Evolutionary conservation across 164 flowering plant species (phyloP), one percentile per base, ranked within the genome.

Genomic region (Brasenia schreberi): DNA sequence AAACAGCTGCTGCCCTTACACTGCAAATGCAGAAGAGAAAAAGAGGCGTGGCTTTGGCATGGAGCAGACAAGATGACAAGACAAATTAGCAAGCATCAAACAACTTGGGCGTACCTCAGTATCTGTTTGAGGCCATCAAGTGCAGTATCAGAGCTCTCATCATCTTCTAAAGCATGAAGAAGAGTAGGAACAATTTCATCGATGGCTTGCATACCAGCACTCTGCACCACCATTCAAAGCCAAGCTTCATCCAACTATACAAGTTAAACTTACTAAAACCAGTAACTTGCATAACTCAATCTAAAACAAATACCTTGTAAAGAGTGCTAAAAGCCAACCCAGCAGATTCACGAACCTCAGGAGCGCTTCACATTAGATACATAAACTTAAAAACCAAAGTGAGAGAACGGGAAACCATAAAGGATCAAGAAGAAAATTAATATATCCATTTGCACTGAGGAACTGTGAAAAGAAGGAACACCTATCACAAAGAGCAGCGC

Each of bases 401-500:
- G 53, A 45, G 53, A 45, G 12, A 12, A 12, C 6, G 12, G 5
- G 53, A 45, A 45, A 45, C 12, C 11, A 45, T 12, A 45, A 45
- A 45, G 12, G 53, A 7, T 7, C 53, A 45, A 45, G 53, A 45
- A 45, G 27, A 0, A 23, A 23, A 23, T 23, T 18, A 27, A 1
- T 6, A 23, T 23, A 23, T 23, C 27, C 0, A 10, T 56, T 14
- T 5, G 66, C 14, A 5, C 45, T 16, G 68, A 62, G 42, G 7
- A 64, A 18, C 9, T 60, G 10, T 60, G 7, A 56, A 64, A 3
- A 43, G 60, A 61, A 27, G 42, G 72, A 72, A 69, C 59, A 92
- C 99, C 97, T 89, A 75, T 95, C 99, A 82, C 97, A 95, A 65
- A 95, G 96, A 14, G 99, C 99, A n/a, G 85, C 85, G 64, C 97